phyloP scores from a whole-genome alignment of 176 grass and related monocot genomes.

The Pontederia crassipes region DNA sequence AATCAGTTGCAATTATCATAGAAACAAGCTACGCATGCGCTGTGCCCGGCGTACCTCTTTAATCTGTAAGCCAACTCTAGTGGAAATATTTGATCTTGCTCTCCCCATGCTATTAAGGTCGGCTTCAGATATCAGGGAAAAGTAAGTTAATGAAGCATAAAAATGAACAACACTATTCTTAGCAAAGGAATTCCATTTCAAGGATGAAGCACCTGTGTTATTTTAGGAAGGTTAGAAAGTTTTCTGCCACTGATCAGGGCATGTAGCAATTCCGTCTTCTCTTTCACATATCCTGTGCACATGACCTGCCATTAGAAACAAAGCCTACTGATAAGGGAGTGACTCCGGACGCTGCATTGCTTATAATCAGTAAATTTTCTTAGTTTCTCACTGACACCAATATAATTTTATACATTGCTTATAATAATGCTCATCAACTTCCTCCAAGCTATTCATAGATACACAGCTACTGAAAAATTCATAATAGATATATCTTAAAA shows the following conservation, averaged over 20 bases:
- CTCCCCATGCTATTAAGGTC: constrained; percentile 71
- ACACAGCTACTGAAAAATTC: too few species aligned
- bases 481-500: too few species aligned
- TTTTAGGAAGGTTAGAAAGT: constrained; percentile 60
- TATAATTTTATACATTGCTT: too few species aligned
- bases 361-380: too few species aligned
- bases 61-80: constrained; percentile 87
- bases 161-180: neutral
- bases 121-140: constrained; percentile 25
- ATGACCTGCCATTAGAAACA: constrained; percentile 51
- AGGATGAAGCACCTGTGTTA: constrained; percentile 32
- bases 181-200: neutral
- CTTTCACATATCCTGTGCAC: constrained; percentile 56
- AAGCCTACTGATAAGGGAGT: neutral
- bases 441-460: too few species aligned
- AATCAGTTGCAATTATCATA: neutral
- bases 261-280: constrained; percentile 64
- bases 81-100: constrained; percentile 77
- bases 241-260: constrained; percentile 53
- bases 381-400: too few species aligned
- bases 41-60: constrained; percentile 35
- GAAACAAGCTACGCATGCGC: neutral
- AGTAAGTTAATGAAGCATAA: neutral
- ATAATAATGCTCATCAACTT: too few species aligned
- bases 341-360: too few species aligned